Percentiles rank a stretch among this genome's conserved stretches.
Evolutionary conservation across 2,329 filamentous ascomycete species (phyloP).

Genomic region (Trichoderma harzianum): DNA sequence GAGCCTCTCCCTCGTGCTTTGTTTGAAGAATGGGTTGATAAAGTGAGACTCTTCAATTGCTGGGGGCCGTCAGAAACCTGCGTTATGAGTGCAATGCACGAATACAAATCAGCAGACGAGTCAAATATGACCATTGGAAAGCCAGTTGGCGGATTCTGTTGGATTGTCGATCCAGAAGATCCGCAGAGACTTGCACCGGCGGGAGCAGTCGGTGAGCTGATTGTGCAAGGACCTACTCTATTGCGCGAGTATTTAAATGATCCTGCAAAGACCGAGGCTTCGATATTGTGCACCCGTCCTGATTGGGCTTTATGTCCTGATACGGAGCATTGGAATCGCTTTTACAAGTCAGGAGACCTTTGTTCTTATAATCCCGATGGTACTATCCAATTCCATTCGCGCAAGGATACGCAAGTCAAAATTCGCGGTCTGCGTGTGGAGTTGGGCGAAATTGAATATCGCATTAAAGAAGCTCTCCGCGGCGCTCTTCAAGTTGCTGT

Average conservation of each 20-base stretch:
- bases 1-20: not conserved
- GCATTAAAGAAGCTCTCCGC: not conserved
- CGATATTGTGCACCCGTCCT: not conserved
- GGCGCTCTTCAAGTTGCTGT: not conserved
- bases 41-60: not conserved
- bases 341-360: not conserved
- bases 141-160: conserved; percentile 15
- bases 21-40: conserved; percentile 15
- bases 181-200: not conserved
- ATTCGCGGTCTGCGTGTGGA: conserved; percentile 10
- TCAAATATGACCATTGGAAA: conserved; percentile 13
- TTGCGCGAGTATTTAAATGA: not conserved
- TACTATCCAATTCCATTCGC: not conserved
- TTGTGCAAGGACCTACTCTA: not conserved
- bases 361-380: not conserved
- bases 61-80: conserved; percentile 21
- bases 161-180: conserved; percentile 20
- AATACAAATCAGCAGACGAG: not conserved
- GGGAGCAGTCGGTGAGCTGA: not conserved
- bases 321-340: not conserved
- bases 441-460: not conserved
- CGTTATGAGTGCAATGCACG: not conserved
- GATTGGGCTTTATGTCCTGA: not conserved
- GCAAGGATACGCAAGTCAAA: conserved; percentile 13
- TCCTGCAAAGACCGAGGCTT: not conserved